Evolutionary conservation across 345 rosid species (phyloP).

Genomic region (Heritiera fomes): DNA sequence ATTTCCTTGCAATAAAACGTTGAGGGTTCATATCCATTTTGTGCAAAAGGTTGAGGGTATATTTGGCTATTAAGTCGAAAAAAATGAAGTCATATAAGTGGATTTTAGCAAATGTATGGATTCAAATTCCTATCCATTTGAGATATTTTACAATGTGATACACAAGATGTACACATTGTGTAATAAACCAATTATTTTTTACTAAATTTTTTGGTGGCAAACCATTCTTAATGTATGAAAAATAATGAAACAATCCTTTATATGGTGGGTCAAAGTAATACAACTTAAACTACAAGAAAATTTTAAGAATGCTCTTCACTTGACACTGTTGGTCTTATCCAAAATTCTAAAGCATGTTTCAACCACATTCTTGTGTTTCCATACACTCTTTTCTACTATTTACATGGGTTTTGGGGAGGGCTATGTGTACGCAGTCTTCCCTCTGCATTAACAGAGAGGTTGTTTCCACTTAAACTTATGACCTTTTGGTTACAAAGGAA

Average conservation of each 20-base stretch:
- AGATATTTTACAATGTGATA: not conserved
- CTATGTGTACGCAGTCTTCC: no score
- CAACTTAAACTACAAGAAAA: not conserved
- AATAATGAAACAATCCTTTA: not conserved
- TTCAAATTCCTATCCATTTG: not conserved
- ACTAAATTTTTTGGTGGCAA: not conserved
- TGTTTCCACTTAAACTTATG: no score
- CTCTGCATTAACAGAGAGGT: no score
- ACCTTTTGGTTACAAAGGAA: no score
- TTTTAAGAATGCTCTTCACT: not conserved
- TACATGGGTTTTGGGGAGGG: no score
- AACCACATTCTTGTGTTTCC: not conserved
- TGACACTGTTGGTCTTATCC: not conserved
- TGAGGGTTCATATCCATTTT: no score
- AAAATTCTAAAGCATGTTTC: conserved; percentile 7
- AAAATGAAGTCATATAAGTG: not conserved
- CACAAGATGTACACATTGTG: not conserved
- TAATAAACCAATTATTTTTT: not conserved
- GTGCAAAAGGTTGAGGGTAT: no score
- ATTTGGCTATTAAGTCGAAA: no score
- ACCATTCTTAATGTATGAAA: conserved; percentile 3
- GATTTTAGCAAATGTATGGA: not conserved
- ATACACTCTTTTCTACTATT: not conserved
- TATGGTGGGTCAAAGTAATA: not conserved
- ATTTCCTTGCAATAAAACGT: no score